A percentile compares a stretch with the other conserved stretches of the same genome.
phyloP scores from a whole-genome alignment of 2,329 filamentous ascomycete species.

The Colletotrichum gloeosporioides region DNA sequence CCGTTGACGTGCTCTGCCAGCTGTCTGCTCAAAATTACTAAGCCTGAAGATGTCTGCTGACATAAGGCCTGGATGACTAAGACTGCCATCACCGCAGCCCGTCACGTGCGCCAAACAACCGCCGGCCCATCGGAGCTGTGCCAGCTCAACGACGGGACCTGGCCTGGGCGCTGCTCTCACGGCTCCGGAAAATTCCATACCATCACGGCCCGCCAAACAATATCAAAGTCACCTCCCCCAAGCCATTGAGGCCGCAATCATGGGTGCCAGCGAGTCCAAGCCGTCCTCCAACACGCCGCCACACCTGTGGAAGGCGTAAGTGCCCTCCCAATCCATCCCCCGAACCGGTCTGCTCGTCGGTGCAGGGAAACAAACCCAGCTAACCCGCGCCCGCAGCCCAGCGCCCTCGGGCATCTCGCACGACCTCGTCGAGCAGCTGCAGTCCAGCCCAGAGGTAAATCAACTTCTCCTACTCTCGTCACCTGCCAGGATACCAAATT shows the following conservation, averaged over 20 bases:
- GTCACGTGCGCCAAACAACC: not conserved
- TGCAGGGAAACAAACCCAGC: not conserved
- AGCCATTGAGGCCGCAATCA: slow-evolving; percentile 41
- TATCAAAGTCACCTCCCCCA: slow-evolving; percentile 14
- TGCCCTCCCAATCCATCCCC: slow-evolving; percentile 16
- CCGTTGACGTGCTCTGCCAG: not conserved
- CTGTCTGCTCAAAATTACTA: not conserved
- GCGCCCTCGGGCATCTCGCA: slow-evolving; percentile 70
- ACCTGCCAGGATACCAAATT: too few species aligned
- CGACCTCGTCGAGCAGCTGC: slow-evolving; percentile 81
- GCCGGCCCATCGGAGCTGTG: slow-evolving; percentile 20
- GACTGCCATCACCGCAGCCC: rapidly evolving
- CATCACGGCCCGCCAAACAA: slow-evolving; percentile 19
- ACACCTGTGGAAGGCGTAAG: slow-evolving; percentile 63
- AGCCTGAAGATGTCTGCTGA: not conserved
- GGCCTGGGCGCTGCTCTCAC: not conserved
- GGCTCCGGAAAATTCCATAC: slow-evolving; percentile 25
- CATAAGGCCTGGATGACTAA: not conserved
- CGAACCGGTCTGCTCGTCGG: not conserved
- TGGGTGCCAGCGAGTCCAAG: slow-evolving; percentile 65
- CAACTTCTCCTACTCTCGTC: rapidly evolving
- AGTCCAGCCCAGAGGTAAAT: slow-evolving; percentile 85
- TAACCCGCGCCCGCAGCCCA: slow-evolving; percentile 35
- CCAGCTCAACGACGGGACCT: slow-evolving; percentile 18
- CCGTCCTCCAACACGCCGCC: slow-evolving; percentile 46